phyloP scores from a whole-genome alignment of 2,329 filamentous ascomycete genomes.

The Cercospora nicotianae region DNA sequence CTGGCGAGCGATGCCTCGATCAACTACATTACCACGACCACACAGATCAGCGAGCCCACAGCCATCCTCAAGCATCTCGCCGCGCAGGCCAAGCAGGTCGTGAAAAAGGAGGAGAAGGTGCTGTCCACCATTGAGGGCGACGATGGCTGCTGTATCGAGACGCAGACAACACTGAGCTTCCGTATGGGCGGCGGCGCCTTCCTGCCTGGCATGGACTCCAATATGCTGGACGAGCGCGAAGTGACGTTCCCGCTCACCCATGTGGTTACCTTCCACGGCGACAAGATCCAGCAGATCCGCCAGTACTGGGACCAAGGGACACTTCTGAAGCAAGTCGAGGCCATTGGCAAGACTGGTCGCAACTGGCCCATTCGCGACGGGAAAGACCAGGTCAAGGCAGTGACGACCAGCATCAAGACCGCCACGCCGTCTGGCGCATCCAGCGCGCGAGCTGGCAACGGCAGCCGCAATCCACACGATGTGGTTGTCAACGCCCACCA shows the following conservation, averaged over 20 bases:
- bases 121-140: constrained; percentile 71
- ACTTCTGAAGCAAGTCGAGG: constrained; percentile 86
- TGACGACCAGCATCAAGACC: constrained; percentile 37
- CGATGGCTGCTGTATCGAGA: constrained; percentile 70
- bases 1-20: constrained; percentile 50
- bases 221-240: constrained; percentile 81
- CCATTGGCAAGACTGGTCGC: constrained; percentile 84
- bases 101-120: constrained; percentile 78
- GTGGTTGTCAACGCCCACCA: constrained; percentile 32
- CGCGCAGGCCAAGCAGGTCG: constrained; percentile 69
- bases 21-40: constrained; percentile 89
- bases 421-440: constrained; percentile 29
- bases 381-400: constrained; percentile 74
- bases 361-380: constrained; percentile 95
- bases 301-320: constrained; percentile 94
- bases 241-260: constrained; percentile 85
- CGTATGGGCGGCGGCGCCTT: constrained; percentile 77
- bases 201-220: constrained; percentile 86
- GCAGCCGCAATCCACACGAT: constrained; percentile 27
- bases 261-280: constrained; percentile 77
- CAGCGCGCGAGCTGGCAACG: constrained; percentile 18
- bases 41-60: constrained; percentile 66
- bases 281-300: constrained; percentile 83
- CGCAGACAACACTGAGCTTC: constrained; percentile 83
- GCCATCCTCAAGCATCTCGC: constrained; percentile 82